Conservation (phyloP, 345 rosid species). For the Laguncularia racemosa region DNA sequence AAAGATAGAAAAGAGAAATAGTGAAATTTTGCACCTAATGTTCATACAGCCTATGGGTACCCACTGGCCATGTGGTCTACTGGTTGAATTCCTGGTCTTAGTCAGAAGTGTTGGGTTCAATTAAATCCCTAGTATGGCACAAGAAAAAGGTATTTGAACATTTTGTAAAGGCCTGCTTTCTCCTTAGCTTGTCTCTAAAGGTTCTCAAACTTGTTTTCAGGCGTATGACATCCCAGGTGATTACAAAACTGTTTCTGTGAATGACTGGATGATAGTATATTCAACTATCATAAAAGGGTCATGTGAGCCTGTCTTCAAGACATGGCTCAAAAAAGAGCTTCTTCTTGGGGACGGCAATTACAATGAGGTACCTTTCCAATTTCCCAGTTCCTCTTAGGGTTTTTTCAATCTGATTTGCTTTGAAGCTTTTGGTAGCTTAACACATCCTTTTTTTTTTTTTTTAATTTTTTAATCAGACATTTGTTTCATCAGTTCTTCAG, state of each 20-base stretch:
- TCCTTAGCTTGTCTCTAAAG: not conserved
- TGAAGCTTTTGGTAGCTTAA: not conserved
- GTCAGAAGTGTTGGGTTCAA: no score
- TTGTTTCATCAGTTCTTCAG: slow-evolving; percentile 46
- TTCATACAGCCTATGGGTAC: no score
- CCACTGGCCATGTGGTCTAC: no score
- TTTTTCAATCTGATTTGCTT: not conserved
- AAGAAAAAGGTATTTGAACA: no score
- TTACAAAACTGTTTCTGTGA: slow-evolving; percentile 20
- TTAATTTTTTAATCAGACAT: slow-evolving; percentile 31
- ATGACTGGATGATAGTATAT: slow-evolving; percentile 45
- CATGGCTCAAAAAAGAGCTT: slow-evolving; percentile 66
- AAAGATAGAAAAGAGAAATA: no score
- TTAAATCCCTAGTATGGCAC: no score
- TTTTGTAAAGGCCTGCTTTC: no score
- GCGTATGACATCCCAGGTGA: slow-evolving; percentile 27
- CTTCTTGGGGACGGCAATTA: slow-evolving; percentile 28
- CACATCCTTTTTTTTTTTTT: slow-evolving; percentile 1
- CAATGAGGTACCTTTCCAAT: slow-evolving; percentile 31
- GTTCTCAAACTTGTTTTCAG: slow-evolving; percentile 31
- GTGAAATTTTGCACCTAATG: no score
- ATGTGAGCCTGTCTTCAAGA: slow-evolving; percentile 40
- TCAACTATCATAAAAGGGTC: slow-evolving; percentile 40
- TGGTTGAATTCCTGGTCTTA: no score
- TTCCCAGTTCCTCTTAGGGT: not conserved